Evolutionary conservation across 1,284 basidiomycete genomes (phyloP).

Genomic region (Taiwanofungus camphoratus): DNA sequence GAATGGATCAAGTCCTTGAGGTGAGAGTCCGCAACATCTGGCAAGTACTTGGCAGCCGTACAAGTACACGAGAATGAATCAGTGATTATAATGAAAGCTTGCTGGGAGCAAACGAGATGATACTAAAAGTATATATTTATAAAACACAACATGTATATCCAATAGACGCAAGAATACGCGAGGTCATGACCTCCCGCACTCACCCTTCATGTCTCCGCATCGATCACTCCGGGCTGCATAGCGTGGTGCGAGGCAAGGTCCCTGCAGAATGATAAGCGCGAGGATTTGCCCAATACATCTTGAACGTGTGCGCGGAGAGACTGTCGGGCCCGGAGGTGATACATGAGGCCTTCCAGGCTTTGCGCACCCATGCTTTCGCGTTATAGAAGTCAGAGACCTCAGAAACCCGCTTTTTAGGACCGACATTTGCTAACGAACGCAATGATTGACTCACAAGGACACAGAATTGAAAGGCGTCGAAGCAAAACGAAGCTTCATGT

Average conservation of each 20-base stretch:
- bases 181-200: no score
- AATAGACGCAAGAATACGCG: no score
- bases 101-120: no score
- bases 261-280: constrained; percentile 20
- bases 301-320: constrained; percentile 19
- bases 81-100: no score
- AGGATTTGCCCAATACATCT: constrained; percentile 24
- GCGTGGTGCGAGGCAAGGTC: constrained; percentile 12
- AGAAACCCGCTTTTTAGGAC: no score
- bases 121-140: no score
- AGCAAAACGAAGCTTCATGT: constrained; percentile 20
- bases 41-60: no score
- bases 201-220: no score
- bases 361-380: constrained; percentile 20
- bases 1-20: no score
- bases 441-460: constrained; percentile 4
- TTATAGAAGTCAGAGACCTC: constrained; percentile 21
- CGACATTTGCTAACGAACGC: background rate
- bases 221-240: constrained; percentile 15
- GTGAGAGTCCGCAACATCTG: no score
- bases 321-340: constrained; percentile 18
- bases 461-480: constrained; percentile 24
- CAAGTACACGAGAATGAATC: no score
- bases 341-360: constrained; percentile 21
- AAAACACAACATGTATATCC: no score